phyloP scores from a whole-genome alignment of 2,329 filamentous ascomycete species.

The Cercospora nicotianae region DNA sequence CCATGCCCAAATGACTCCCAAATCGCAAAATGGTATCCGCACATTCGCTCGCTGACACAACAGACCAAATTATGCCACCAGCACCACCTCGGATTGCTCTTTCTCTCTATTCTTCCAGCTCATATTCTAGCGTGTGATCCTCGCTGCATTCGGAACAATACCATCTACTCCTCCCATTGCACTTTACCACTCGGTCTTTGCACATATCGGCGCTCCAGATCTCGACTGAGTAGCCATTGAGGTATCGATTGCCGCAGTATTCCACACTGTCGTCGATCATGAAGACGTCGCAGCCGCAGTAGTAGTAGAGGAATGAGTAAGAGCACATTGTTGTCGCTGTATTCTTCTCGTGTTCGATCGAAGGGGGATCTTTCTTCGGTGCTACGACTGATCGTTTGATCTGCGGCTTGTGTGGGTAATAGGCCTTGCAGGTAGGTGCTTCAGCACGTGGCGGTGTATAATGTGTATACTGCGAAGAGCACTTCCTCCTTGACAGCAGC shows the following conservation, averaged over 20 bases:
- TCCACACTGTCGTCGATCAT: conserved; percentile 50
- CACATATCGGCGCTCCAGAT: conserved; percentile 50
- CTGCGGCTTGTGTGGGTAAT: background rate
- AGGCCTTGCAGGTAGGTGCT: background rate
- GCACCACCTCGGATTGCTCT: conserved; percentile 59
- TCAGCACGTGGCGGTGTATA: background rate
- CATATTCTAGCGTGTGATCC: conserved; percentile 28
- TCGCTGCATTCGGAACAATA: conserved; percentile 25
- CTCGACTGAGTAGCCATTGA: conserved; percentile 50
- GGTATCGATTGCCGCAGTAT: conserved; percentile 47
- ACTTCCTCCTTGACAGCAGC: background rate
- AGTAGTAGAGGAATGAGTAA: conserved; percentile 51
- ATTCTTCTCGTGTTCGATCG: background rate
- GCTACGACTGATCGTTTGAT: background rate
- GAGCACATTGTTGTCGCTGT: conserved; percentile 43
- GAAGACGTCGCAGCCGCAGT: conserved; percentile 52
- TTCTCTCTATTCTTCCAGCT: conserved; percentile 46
- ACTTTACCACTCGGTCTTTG: conserved; percentile 29
- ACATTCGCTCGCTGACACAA: background rate
- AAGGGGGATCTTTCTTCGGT: background rate
- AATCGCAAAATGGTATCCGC: background rate
- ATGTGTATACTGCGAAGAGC: background rate
- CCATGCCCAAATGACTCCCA: background rate
- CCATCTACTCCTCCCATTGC: conserved; percentile 20
- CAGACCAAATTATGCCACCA: background rate